Evolutionary conservation across 2,329 filamentous ascomycete species (phyloP), one percentile per base, ranked within the genome.

Genomic region (Basipetospora chlamydospora): DNA sequence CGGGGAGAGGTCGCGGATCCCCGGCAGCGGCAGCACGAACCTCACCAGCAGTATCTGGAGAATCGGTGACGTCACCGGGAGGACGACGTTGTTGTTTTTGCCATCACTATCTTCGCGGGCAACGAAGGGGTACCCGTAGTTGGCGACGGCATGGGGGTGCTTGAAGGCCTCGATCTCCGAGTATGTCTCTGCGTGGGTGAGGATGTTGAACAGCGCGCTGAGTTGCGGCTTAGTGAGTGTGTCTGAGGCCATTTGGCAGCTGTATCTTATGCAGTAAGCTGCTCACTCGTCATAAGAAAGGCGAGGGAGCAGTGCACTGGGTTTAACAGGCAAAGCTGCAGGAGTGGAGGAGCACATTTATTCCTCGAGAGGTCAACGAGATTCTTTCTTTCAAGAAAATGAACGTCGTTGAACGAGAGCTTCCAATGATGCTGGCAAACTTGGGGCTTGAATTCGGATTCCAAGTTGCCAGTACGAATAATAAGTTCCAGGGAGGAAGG

Each of bases 161-260:
- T 77, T 82, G 64, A 87, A 85, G 42, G 66, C 67, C 49, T 79
- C 69, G 42, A 85, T 80, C 55, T 90, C 82, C 10, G 67, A 55
- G 46, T 76, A 77, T 1, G 69, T 71, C 52, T 75, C 63, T 43
- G 68, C 49, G 46, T 76, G 72, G 22, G 67, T 67, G 38, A 77
- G 62, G 35, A 77, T 72, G 47, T 76, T 67, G 43, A 76, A 65
- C 12, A 76, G 61, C 11, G 71, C 69, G 34, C 58, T 57, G 6
- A 64, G 54, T 45, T 75, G 70, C 41, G 53, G 22, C n/a, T 26
- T 17, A 15, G 35, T 38, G 15, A 38, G 35, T 12, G 29, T n/a
- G 15, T 10, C 11, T 3, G 20, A 23, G 15, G 32, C 29, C 35
- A 38, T 23, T 23, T 38, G 29, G 23, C 22, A 9, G 22, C 9